A percentile compares a stretch with the other conserved stretches of the same genome.
phyloP scores from a whole-genome alignment of 1,139 yeast species.

The Meyerozyma sp. region DNA sequence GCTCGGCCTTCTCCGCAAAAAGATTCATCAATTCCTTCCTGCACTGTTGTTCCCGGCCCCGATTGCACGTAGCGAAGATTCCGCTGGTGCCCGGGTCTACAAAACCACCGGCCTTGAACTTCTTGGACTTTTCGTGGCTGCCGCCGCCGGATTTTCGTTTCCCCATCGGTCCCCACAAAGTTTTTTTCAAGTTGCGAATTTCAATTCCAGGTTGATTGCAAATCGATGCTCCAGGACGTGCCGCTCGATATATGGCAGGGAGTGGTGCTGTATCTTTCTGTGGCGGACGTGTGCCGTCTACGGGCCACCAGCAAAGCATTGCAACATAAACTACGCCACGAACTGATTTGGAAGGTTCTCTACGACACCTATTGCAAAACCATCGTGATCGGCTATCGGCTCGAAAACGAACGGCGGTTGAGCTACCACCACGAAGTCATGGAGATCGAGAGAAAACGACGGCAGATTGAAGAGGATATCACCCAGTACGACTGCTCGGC shows the following conservation, averaged over 20 bases:
- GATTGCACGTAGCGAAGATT: constrained; percentile 76
- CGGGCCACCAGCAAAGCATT: constrained; percentile 9
- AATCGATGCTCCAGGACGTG: constrained; percentile 3
- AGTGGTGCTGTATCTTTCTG: constrained; percentile 15
- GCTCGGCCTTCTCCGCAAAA: constrained; percentile 50
- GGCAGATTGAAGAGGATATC: constrained; percentile 8
- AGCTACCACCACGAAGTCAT: constrained; percentile 9
- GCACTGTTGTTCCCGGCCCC: constrained; percentile 74
- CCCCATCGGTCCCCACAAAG: constrained; percentile 20
- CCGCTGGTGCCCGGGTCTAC: constrained; percentile 82
- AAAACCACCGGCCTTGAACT: constrained; percentile 45
- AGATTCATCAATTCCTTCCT: constrained; percentile 65
- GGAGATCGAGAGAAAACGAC: constrained; percentile 9
- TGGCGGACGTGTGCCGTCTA: constrained; percentile 17
- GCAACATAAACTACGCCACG: constrained; percentile 7
- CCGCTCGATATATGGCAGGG: constrained; percentile 16
- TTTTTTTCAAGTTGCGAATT: neutral
- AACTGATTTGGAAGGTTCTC: constrained; percentile 16
- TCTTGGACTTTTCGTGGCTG: constrained; percentile 24
- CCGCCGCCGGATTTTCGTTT: constrained; percentile 22
- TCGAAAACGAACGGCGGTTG: neutral
- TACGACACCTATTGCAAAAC: constrained; percentile 2
- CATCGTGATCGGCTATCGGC: neutral
- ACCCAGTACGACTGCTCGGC: neutral
- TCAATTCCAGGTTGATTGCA: neutral